Base-by-base conservation (phyloP, 768 basidiomycete species). In the Chiua virens region DNA sequence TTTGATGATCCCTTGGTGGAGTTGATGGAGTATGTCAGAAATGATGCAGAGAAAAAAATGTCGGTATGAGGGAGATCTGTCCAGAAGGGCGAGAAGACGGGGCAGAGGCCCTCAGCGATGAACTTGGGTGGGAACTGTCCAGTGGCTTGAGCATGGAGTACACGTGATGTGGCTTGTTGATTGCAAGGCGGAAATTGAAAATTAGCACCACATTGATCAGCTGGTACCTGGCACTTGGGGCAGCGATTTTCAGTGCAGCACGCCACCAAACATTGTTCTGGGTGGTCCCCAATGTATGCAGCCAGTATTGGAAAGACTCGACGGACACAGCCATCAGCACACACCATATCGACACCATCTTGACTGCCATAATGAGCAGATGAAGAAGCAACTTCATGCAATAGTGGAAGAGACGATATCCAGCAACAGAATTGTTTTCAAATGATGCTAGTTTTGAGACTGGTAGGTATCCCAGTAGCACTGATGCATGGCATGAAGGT, bases 51-150 rank as follows among this genome's bases (percentile, higher is more conserved):
- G 0, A 2, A 55, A 55, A 2, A 55, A 2, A 55, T 47, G 14
- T 55, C 14, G 4, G 42, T 8, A 4, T 55, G 23, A 2, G 27
- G 45, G 1, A 55, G 42, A 15, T 43, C 32, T 1, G 45, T 13
- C 53, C 37, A 55, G 10, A 55, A 55, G 4, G 42, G 54, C 0
- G 18, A 43, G n/a, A 55, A 55, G 1, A 55, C 7, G 0, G 42
- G 9, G 0, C 18, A 3, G 0, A 51, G 25, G 13, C 49, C 50
- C 5, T 48, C 3, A 30, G 36, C 5, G 14, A 38, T 20, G 36
- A 47, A 47, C 9, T 47, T 18, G 2, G 20, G 30, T 11, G 43
- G 30, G 17, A 34, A 48, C 0, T 34, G 23, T 0, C 10, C 10
- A 1, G 39, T 38, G 6, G 53, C 41, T 8, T 50, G 30, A 1